Evolutionary conservation across 1,284 basidiomycete genomes (phyloP), one percentile per base, ranked within the genome.

Genomic region (Puccinia triticina): DNA sequence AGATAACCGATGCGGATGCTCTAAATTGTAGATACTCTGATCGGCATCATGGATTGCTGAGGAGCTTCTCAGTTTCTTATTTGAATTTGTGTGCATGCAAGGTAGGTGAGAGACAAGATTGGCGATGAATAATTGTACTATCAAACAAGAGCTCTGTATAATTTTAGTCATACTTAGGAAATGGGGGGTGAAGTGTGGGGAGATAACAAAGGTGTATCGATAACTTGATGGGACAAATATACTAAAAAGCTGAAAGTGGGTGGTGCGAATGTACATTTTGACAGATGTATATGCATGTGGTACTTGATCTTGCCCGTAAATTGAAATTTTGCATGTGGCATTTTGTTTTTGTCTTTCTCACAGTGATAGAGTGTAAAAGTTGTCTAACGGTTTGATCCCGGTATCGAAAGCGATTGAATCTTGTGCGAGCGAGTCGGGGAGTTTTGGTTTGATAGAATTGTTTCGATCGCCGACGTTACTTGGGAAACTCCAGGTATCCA

Each of bases 401-500:
- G 29, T 23, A 29, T 55, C 48, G 23, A 55, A 32, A 37, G 50
- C 53, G 26, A 29, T 26, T 26, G 69, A 50, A 21, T 21, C 40
- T 71, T 12, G 12, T 50, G 69, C 40, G 26, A 23, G 43, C 29
- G 71, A 48, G 29, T 53, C 34, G 53, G 48, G 5, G 21, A 73
- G 71, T 34, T 50, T 48, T 11, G 71, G 29, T 11, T 73, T 50
- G 29, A 8, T 3, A 34, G 4, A 8, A 16, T 34, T 34, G 48
- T 46, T 55, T 2, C 48, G 18, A 73, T 53, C n/a, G 71, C 71
- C 32, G 53, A 29, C 40, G 40, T 26, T 26, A 43, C 66, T 73
- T 73, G 46, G 48, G 53, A 73, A 73, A 55, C 71, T 55, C 71
- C 71, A 73, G 71, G 71, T 55, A 73, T 73, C 71, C 71, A 73